These are phyloP conservation scores for Alliaria petiolata DNA, from an alignment of 345 rosid genomes.

Conservation along the genomic window DNA sequence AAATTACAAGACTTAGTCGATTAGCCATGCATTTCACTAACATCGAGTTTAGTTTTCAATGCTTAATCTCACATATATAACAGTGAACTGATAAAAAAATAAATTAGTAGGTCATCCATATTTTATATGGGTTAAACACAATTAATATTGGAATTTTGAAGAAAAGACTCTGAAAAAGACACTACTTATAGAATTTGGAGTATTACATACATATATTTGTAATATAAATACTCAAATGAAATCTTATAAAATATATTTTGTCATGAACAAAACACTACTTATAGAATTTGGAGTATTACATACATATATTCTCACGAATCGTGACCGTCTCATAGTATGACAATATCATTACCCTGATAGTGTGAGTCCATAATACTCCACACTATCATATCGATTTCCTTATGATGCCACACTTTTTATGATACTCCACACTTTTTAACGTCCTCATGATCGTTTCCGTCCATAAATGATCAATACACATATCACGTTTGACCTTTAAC, in stretches of 20 bases:
- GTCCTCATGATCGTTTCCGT: neutral
- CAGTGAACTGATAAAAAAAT: neutral
- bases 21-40: no score
- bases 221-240: neutral
- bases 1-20: no score
- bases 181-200: no score
- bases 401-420: slow-evolving; percentile 1
- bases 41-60: no score
- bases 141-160: neutral
- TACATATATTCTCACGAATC: neutral
- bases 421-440: no score
- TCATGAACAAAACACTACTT: neutral
- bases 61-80: no score
- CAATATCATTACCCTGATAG: neutral
- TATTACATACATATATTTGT: no score
- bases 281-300: neutral
- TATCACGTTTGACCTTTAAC: slow-evolving; percentile 3
- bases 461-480: neutral
- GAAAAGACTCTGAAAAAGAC: neutral
- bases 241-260: neutral
- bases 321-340: neutral
- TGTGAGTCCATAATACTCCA: neutral
- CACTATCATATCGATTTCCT: neutral
- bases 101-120: neutral
- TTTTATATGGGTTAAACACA: neutral